phyloP scores from a whole-genome alignment of 2,329 filamentous ascomycete species.

The Microdochium trichocladiopsis region DNA sequence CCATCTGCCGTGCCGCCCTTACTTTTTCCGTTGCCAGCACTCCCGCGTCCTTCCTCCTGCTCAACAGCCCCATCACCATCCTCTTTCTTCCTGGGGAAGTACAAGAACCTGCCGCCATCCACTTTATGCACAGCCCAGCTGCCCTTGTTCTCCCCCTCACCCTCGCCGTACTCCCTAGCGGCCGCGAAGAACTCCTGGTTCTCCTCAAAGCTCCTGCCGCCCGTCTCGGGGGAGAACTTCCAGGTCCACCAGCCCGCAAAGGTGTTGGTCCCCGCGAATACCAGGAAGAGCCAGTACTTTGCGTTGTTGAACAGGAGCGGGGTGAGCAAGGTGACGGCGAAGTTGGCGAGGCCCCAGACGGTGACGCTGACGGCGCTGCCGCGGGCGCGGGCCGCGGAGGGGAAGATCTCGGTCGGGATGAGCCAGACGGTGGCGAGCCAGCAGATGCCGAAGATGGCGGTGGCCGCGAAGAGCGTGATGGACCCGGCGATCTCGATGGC shows the following conservation, averaged over 20 bases:
- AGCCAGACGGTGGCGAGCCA: conserved; percentile 55
- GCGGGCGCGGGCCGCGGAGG: conserved; percentile 44
- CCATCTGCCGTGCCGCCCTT: background rate
- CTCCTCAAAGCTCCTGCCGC: conserved; percentile 51
- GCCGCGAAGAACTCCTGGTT: conserved; percentile 52
- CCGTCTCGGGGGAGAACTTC: conserved; percentile 42
- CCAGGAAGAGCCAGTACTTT: conserved; percentile 49
- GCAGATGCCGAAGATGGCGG: conserved; percentile 52
- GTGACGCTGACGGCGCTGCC: conserved; percentile 47
- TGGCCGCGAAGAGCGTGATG: conserved; percentile 46
- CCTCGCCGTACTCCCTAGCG: conserved; percentile 11
- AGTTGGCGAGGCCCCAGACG: conserved; percentile 51
- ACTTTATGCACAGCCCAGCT: conserved; percentile 48
- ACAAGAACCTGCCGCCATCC: conserved; percentile 37
- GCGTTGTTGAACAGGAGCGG: conserved; percentile 54
- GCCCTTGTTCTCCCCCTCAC: conserved; percentile 33
- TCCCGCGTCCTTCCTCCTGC: background rate
- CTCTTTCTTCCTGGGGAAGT: conserved; percentile 11
- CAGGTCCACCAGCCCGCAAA: conserved; percentile 49
- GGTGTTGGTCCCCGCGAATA: conserved; percentile 47
- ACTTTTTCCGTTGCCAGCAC: background rate
- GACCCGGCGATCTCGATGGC: conserved; percentile 42
- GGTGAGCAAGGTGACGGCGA: conserved; percentile 48
- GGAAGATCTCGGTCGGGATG: conserved; percentile 52
- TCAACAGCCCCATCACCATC: background rate